phyloP scores from a whole-genome alignment of 2,329 filamentous ascomycete species.

The Diplodia corticola region DNA sequence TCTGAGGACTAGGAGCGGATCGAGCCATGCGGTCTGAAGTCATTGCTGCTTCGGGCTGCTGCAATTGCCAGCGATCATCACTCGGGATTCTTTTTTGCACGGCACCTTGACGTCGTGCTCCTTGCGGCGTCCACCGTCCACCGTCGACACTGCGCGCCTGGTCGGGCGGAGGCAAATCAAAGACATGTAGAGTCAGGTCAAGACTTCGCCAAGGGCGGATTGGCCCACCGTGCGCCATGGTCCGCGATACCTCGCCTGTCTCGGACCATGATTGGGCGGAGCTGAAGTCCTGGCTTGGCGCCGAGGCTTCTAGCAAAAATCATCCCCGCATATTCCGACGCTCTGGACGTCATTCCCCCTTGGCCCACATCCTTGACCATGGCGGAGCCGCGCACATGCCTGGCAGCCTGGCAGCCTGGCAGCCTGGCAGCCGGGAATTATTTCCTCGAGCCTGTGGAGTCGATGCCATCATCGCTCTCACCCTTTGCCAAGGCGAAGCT shows the following conservation, averaged over 20 bases:
- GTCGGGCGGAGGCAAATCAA: slow-evolving; percentile 28
- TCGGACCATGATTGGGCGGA: slow-evolving; percentile 36
- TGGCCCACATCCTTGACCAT: slow-evolving; percentile 38
- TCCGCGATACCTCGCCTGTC: slow-evolving; percentile 36
- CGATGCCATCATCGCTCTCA: slow-evolving; percentile 24
- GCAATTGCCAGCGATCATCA: slow-evolving; percentile 22
- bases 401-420: too few species aligned
- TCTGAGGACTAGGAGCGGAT: slow-evolving; percentile 35
- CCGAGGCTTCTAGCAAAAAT: slow-evolving; percentile 33
- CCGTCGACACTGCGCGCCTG: slow-evolving; percentile 30
- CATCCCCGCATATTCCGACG: slow-evolving; percentile 33
- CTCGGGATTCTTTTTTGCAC: slow-evolving; percentile 2
- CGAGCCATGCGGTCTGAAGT: slow-evolving; percentile 36
- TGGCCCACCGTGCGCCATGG: slow-evolving; percentile 43
- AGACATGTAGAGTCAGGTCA: slow-evolving; percentile 25
- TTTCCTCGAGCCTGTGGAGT: slow-evolving; percentile 33
- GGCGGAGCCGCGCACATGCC: slow-evolving; percentile 35
- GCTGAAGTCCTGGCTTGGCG: slow-evolving; percentile 35
- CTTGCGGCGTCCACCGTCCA: slow-evolving; percentile 32
- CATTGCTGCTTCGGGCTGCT: slow-evolving; percentile 32
- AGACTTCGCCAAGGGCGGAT: slow-evolving; percentile 39
- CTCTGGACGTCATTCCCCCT: slow-evolving; percentile 39
- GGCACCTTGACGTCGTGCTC: slow-evolving; percentile 40
- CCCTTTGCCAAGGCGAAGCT: too few species aligned
- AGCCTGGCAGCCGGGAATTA: too few species aligned